These are phyloP conservation scores for Cystobasidium ongulense DNA, from an alignment of 768 basidiomycete genomes.

Conservation along the genomic window DNA sequence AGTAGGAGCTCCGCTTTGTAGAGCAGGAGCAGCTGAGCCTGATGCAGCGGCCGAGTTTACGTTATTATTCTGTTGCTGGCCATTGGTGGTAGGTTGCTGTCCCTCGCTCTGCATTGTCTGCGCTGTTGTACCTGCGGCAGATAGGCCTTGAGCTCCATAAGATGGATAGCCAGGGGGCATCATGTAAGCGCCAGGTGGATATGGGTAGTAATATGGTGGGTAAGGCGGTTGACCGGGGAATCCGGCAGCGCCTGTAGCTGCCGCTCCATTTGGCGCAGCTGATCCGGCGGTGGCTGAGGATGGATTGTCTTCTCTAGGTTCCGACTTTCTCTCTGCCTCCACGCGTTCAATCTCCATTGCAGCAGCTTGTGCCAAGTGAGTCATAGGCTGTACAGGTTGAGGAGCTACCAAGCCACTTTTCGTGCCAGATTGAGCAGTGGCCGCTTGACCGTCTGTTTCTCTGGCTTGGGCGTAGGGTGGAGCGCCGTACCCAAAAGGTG, in stretches of 20 bases:
- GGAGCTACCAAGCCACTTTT: background rate
- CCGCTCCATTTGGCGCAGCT: background rate
- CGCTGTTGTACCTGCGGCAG: background rate
- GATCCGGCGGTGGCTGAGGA: background rate
- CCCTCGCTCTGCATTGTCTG: background rate
- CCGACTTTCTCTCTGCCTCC: constrained; percentile 21
- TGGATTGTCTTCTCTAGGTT: constrained; percentile 1
- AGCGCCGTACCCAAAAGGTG: background rate
- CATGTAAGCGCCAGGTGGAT: background rate
- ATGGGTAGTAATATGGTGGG: constrained; percentile 7
- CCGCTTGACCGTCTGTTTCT: background rate
- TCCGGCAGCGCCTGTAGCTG: background rate
- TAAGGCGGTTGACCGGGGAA: background rate
- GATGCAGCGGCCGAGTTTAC: background rate
- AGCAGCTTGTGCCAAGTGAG: constrained; percentile 31
- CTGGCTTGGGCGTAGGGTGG: background rate
- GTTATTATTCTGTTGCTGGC: background rate
- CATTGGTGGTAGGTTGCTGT: background rate
- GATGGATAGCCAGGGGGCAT: background rate
- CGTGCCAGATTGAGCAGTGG: background rate
- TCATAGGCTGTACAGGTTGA: constrained; percentile 30
- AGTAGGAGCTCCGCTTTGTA: background rate
- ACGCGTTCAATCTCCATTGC: constrained; percentile 29
- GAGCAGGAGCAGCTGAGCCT: background rate
- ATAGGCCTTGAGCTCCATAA: background rate